These are phyloP conservation scores for Penicillium silybi DNA, from an alignment of 495 filamentous ascomycete genomes.

Conservation along the genomic window DNA sequence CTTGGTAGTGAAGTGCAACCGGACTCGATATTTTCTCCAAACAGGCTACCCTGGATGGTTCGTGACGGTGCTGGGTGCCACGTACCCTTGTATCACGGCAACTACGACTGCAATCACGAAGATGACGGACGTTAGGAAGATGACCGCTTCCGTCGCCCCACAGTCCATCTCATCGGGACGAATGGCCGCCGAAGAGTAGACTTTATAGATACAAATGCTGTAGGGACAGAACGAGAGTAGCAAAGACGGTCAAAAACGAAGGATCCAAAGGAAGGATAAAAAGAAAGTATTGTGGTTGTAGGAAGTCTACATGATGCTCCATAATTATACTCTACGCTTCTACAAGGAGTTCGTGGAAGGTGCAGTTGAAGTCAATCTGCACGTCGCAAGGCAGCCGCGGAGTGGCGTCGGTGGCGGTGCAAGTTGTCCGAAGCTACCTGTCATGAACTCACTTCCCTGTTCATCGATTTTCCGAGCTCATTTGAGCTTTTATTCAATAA, in stretches of 20 bases:
- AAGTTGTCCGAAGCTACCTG: constrained; percentile 8
- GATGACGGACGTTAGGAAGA: constrained; percentile 12
- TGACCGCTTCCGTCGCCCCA: constrained; percentile 12
- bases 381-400: constrained; percentile 1
- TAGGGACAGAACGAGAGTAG: background rate
- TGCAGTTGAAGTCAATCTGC: background rate
- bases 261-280: too few species aligned
- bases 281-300: background rate
- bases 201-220: background rate
- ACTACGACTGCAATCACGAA: constrained; percentile 11
- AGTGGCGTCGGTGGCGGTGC: constrained; percentile 18
- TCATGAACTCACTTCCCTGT: background rate
- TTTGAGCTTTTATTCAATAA: background rate
- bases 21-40: constrained; percentile 16
- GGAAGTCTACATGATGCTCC: background rate
- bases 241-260: background rate
- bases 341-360: background rate
- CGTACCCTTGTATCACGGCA: constrained; percentile 13
- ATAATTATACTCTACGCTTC: background rate
- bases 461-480: background rate
- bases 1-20: constrained; percentile 13
- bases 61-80: too few species aligned
- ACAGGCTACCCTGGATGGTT: constrained; percentile 9
- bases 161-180: background rate
- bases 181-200: background rate